phyloP scores from a whole-genome alignment of 108 stramenopile species.

The Craspedostauros australis region DNA sequence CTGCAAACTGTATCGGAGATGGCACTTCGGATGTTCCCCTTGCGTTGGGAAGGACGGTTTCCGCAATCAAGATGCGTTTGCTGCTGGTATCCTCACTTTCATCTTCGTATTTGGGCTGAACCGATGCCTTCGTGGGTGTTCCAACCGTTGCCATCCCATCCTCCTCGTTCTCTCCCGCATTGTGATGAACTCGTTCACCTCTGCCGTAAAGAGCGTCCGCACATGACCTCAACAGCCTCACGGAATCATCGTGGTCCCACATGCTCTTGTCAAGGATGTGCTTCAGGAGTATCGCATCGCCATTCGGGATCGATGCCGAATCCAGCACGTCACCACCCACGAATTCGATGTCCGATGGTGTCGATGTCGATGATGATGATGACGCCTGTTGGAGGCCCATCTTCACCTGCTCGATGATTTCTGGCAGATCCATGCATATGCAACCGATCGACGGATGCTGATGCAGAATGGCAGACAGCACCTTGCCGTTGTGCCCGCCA shows the following conservation, averaged over 20 bases:
- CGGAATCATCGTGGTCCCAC: conserved; percentile 18
- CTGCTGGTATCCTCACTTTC: neutral
- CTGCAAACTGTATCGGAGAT: too few relatives aligned
- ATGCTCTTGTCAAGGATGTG: conserved; percentile 18
- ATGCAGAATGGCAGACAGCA: conserved; percentile 6
- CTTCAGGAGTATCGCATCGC: conserved; percentile 32
- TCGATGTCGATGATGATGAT: too few relatives aligned
- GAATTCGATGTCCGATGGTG: conserved; percentile 6
- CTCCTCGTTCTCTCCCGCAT: too few relatives aligned
- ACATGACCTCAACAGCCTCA: conserved; percentile 13
- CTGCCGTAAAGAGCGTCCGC: neutral
- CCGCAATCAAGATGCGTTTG: conserved; percentile 14
- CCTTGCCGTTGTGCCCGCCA: conserved; percentile 18
- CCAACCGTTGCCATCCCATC: too few relatives aligned
- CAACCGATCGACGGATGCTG: conserved; percentile 2
- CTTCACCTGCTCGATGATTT: neutral
- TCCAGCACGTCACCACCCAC: conserved; percentile 25
- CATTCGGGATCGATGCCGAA: conserved; percentile 5
- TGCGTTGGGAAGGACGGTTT: conserved; percentile 22
- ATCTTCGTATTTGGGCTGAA: neutral
- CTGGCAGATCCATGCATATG: conserved; percentile 21
- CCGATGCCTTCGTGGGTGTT: too few relatives aligned
- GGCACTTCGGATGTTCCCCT: neutral
- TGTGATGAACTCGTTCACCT: too few relatives aligned
- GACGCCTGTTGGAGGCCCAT: too few relatives aligned